Evolutionary conservation across 106 monocot species (phyloP), one percentile per base, ranked within the genome.

Genomic region (Phalaenopsis aphrodite): DNA sequence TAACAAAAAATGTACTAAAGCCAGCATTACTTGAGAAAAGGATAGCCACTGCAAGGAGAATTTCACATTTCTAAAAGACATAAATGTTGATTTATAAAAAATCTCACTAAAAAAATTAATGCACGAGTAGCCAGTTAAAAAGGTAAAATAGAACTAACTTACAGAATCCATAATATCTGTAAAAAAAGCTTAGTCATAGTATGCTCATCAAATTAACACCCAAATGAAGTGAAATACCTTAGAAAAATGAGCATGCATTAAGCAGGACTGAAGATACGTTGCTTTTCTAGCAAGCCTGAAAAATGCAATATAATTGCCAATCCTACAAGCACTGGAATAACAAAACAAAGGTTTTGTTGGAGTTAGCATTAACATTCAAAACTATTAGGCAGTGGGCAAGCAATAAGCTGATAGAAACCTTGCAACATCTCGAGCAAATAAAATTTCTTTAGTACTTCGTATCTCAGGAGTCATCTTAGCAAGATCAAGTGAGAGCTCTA

Each of bases 221-320:
- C 37, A 77, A 77, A 12, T 12, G 49, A 49, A 77, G n/a, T 5
- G 41, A 17, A 8, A 78, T 87, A 99, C 99, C 92, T 99, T 99
- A 65, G 91, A 84, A 91, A 99, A 99, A 85, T 99, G 99, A 82
- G 99, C 99, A 93, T 99, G 99, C 93, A 99, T 99, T 82, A 99
- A 87, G 77, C 99, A 99, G 0, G 94, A 95, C 82, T 99, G 93
- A 78, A 93, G 85, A 82, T 93, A 99, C 78, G 93, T 89, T 81
- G 99, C 91, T 87, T 93, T 88, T 84, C 87, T 93, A 80, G 94
- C 99, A 85, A 99, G 99, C 42, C 86, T 82, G 74, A 99, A 99
- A 85, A 99, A 99, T 79, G 93, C 79, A 78, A 99, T 84, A 80
- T 88, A 99, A 49, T 99, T 91, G 46, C 95, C 88, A 17, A 82